Evolutionary conservation across 1,284 basidiomycete species (phyloP), one percentile per base, ranked within the genome.

Genomic region (Erythrobasidium hasegawianum): DNA sequence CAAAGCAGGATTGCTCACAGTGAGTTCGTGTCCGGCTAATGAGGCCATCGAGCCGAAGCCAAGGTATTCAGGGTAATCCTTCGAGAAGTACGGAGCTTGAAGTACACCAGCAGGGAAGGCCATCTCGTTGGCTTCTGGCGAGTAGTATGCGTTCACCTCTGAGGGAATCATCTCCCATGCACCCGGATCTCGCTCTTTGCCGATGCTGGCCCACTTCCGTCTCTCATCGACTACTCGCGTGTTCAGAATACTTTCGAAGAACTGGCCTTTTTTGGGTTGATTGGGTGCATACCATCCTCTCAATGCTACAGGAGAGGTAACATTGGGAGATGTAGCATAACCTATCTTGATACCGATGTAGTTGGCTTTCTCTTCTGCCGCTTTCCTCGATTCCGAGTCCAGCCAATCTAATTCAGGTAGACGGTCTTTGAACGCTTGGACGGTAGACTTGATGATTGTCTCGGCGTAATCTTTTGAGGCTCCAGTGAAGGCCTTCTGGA

Each of bases 101-200:
- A 97, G 79, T 74, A 97, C 94, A 43, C 95, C 95, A 14, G 95
- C 95, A 2, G 95, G 94, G 81, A 98, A 97, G 16, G 94, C 90
- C 67, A 97, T 95, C 86, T 95, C 79, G 61, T 91, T 91, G 0
- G 84, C 83, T 13, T 86, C 85, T 10, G 89, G 88, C 69, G 87
- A 87, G 77, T 86, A 88, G 77, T 89, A 90, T 1, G 88, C 88
- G 74, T 89, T 87, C 60, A 90, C 78, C 58, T 79, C 78, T 13
- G 87, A 86, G 0, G 91, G 86, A 70, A 83, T 85, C 89, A 96
- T 93, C 75, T 90, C 87, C 91, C 94, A 97, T n/a, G 82, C 79
- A 33, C 88, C 82, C 7, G 79, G 79, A 74, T 97, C 85, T 57
- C 91, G 82, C 64, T 80, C 78, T 70, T 84, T 84, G 13, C 91